phyloP scores from a whole-genome alignment of 306 rosid species.

The Lagenaria siceraria region DNA sequence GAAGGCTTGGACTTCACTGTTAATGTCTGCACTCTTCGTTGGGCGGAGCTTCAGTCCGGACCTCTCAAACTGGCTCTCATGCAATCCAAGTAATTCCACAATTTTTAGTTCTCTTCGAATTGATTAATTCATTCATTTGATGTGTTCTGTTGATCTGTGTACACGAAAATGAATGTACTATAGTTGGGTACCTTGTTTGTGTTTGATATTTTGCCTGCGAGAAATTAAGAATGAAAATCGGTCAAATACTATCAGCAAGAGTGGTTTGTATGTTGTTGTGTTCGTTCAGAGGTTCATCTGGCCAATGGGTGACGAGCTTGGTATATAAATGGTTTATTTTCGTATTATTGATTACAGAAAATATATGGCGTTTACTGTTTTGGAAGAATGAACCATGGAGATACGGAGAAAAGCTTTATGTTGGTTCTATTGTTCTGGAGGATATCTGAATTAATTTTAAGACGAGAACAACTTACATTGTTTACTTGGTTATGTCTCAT shows the following conservation, averaged over 20 bases:
- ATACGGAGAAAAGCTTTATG: not conserved
- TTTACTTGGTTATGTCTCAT: not conserved
- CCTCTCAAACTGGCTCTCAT: constrained; percentile 74
- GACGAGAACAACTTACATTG: not conserved
- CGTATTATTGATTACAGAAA: not conserved
- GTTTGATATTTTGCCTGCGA: constrained; percentile 30
- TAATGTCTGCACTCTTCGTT: constrained; percentile 61
- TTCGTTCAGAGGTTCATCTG: not conserved
- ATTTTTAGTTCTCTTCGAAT: not conserved
- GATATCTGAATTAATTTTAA: not conserved
- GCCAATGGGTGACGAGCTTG: not conserved
- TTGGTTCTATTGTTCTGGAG: not conserved
- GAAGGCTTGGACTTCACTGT: constrained; percentile 69
- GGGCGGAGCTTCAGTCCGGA: constrained; percentile 87
- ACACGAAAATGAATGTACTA: not conserved
- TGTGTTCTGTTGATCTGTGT: constrained; percentile 9
- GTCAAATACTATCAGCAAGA: not conserved
- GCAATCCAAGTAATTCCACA: constrained; percentile 36
- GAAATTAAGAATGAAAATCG: not conserved
- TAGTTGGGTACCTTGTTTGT: not conserved
- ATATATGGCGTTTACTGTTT: not conserved
- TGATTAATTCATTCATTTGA: constrained; percentile 1
- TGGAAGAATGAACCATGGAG: not conserved
- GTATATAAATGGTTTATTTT: not conserved
- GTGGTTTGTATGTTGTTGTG: not conserved